phyloP scores from a whole-genome alignment of 1,284 basidiomycete species.

The Austroboletus novae-zelandiae region DNA sequence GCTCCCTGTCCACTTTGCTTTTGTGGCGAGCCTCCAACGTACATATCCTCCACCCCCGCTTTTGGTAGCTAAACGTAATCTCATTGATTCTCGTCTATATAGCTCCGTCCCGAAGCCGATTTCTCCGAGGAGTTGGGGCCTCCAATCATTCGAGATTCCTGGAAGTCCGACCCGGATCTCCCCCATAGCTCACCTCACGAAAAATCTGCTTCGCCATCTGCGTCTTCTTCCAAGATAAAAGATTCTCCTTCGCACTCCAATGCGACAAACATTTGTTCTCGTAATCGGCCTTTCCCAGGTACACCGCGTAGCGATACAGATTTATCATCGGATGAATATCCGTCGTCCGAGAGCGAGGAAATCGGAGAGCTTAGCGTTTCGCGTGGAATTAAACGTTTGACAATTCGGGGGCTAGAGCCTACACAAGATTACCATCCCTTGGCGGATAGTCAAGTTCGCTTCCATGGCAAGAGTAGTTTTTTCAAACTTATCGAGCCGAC shows the following conservation, averaged over 20 bases:
- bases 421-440: constrained; percentile 20
- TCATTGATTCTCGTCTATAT: constrained; percentile 15
- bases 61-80: neutral
- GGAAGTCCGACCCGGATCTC: constrained; percentile 47
- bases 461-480: constrained; percentile 63
- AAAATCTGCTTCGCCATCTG: constrained; percentile 21
- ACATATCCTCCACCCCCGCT: neutral
- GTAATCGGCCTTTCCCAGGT: constrained; percentile 12
- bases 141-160: constrained; percentile 66
- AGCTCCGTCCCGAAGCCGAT: constrained; percentile 71
- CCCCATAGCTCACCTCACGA: constrained; percentile 17
- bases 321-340: constrained; percentile 31
- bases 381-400: constrained; percentile 40
- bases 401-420: constrained; percentile 37
- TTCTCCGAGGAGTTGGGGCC: constrained; percentile 70
- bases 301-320: constrained; percentile 33
- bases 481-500: constrained; percentile 53
- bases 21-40: neutral
- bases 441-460: constrained; percentile 43
- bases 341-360: constrained; percentile 42
- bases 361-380: constrained; percentile 37
- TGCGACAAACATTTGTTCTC: constrained; percentile 1
- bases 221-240: constrained; percentile 15
- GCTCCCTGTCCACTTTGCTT: neutral
- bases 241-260: constrained; percentile 14